Evolutionary conservation across 1,284 basidiomycete genomes (phyloP).

Genomic region (Schizophyllum commune): DNA sequence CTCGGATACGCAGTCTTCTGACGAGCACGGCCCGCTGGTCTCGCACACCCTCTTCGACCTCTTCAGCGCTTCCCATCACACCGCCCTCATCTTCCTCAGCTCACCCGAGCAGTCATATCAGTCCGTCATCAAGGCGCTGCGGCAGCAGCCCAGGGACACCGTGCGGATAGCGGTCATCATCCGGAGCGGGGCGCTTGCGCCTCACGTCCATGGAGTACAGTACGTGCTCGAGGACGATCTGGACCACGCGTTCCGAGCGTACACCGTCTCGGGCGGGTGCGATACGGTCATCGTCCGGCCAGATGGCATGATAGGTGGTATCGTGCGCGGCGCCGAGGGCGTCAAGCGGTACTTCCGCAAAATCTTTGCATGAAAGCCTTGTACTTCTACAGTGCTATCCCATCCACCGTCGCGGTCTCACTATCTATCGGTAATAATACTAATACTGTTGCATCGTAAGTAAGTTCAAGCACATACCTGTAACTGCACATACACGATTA

Average conservation of each 20-base stretch:
- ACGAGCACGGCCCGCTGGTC: neutral
- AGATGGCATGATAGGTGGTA: slow-evolving; percentile 32
- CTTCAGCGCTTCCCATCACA: slow-evolving; percentile 8
- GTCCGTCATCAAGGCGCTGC: slow-evolving; percentile 1
- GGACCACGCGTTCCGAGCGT: slow-evolving; percentile 29
- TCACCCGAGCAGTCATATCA: neutral
- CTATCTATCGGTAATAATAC: neutral
- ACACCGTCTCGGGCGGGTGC: slow-evolving; percentile 23
- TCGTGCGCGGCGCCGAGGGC: slow-evolving; percentile 22
- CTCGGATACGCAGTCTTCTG: neutral
- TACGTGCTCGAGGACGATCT: slow-evolving; percentile 27
- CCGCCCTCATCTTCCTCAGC: slow-evolving; percentile 11
- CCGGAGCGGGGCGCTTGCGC: slow-evolving; percentile 14
- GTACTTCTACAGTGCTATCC: neutral
- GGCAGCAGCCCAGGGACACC: slow-evolving; percentile 1
- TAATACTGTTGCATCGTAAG: neutral
- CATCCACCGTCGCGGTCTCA: neutral
- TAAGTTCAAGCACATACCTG: neutral
- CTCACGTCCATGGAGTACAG: slow-evolving; percentile 16
- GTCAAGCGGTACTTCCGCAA: slow-evolving; percentile 26
- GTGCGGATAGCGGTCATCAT: slow-evolving; percentile 13
- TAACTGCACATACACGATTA: neutral
- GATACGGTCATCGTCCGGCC: slow-evolving; percentile 30
- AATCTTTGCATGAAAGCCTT: slow-evolving; percentile 9
- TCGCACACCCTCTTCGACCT: slow-evolving; percentile 5